phyloP scores from a whole-genome alignment of 2,329 filamentous ascomycete species.

The Fusarium nanum region DNA sequence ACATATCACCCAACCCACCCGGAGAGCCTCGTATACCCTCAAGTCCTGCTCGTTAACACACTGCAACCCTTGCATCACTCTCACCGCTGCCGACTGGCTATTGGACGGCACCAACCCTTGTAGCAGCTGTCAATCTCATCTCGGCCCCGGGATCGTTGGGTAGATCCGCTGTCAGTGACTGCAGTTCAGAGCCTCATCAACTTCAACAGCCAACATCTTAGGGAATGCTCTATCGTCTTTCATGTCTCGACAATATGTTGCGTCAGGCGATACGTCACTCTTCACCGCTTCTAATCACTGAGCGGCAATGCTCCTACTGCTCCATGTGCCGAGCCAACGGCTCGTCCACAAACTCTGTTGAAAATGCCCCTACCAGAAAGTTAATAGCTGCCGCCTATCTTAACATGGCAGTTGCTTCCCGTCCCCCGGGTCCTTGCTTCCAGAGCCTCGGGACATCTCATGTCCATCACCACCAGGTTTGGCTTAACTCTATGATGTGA shows the following conservation, averaged over 20 bases:
- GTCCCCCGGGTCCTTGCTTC: slow-evolving; percentile 24
- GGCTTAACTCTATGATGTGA: slow-evolving; percentile 28
- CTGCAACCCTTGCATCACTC: slow-evolving; percentile 18
- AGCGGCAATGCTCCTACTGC: slow-evolving; percentile 2
- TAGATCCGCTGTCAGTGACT: slow-evolving; percentile 45
- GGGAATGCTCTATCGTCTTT: not conserved
- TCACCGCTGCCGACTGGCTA: slow-evolving; percentile 11
- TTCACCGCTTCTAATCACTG: slow-evolving; percentile 17
- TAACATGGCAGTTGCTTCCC: slow-evolving; percentile 28
- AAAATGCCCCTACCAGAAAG: slow-evolving; percentile 27
- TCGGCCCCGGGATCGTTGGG: slow-evolving; percentile 30
- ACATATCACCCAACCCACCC: slow-evolving; percentile 15
- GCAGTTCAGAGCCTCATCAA: slow-evolving; percentile 36
- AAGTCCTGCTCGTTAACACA: slow-evolving; percentile 6
- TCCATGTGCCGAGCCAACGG: slow-evolving; percentile 38
- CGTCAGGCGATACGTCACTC: slow-evolving; percentile 3
- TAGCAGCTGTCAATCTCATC: slow-evolving; percentile 34
- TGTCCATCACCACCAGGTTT: slow-evolving; percentile 15
- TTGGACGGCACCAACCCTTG: slow-evolving; percentile 32
- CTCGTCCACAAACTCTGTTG: slow-evolving; percentile 39
- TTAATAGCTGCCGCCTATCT: slow-evolving; percentile 19
- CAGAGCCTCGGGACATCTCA: slow-evolving; percentile 24
- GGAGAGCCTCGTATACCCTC: slow-evolving; percentile 7
- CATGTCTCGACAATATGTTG: not conserved
- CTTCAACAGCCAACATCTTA: slow-evolving; percentile 7